Conservation (phyloP, 2,329 filamentous ascomycete genomes). For the Penicillium sp. region DNA sequence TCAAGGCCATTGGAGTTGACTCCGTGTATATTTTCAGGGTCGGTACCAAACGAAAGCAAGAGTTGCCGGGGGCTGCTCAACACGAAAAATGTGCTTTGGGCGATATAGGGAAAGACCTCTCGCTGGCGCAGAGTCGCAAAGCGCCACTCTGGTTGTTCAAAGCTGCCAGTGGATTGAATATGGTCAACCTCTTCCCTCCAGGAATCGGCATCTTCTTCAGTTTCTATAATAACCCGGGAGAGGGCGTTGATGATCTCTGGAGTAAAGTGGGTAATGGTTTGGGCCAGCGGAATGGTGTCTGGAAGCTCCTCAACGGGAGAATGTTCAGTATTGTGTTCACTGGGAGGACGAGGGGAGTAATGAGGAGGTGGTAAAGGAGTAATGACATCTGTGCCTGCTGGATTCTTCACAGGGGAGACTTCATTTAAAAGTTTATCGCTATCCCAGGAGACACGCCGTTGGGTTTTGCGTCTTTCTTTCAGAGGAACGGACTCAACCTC, state of each 20-base stretch:
- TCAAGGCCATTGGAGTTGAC: constrained; percentile 23
- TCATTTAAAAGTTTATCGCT: constrained; percentile 38
- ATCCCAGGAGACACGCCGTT: constrained; percentile 42
- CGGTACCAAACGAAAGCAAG: constrained; percentile 41
- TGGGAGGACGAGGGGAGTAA: constrained; percentile 21
- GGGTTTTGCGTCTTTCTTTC: constrained; percentile 29
- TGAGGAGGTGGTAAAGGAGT: constrained; percentile 9
- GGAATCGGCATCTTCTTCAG: constrained; percentile 37
- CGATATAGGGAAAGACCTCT: constrained; percentile 42
- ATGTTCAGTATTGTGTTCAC: constrained; percentile 20
- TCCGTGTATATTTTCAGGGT: constrained; percentile 5
- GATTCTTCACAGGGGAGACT: constrained; percentile 15
- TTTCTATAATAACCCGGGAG: constrained; percentile 37
- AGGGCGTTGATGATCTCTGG: constrained; percentile 41
- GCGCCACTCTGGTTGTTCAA: constrained; percentile 40
- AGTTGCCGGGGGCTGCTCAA: constrained; percentile 44
- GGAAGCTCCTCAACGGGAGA: constrained; percentile 8
- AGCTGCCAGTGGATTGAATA: constrained; percentile 38
- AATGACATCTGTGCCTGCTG: constrained; percentile 5
- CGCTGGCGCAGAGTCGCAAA: constrained; percentile 41
- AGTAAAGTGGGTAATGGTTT: constrained; percentile 39
- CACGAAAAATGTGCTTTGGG: constrained; percentile 48
- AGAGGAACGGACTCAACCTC: constrained; percentile 20
- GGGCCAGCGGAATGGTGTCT: constrained; percentile 23
- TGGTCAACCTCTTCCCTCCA: constrained; percentile 42